Percentiles rank a stretch among this genome's conserved stretches.
Conservation (phyloP, 345 rosid species). For the Salix purpurea region DNA sequence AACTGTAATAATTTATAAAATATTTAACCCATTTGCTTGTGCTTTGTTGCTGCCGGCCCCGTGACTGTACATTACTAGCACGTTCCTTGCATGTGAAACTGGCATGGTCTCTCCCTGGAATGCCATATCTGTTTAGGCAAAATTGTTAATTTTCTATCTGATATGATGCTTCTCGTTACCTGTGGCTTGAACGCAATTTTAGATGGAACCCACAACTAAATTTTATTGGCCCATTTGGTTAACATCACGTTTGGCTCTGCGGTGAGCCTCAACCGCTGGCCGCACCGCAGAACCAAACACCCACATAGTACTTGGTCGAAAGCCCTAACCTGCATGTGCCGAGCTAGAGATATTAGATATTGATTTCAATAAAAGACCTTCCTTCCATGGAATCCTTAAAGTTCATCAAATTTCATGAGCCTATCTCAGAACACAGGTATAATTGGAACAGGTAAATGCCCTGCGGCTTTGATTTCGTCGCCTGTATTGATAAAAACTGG, state of each 20-base stretch:
- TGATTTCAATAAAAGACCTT: not conserved
- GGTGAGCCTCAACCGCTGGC: no score
- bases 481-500: no score
- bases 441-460: no score
- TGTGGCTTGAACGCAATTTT: no score
- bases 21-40: no score
- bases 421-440: not conserved
- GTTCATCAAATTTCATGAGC: not conserved
- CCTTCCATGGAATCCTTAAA: not conserved
- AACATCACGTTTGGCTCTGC: no score
- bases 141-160: not conserved
- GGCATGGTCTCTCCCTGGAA: not conserved
- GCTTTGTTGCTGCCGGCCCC: no score
- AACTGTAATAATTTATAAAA: no score
- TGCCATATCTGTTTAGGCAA: not conserved
- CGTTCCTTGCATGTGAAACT: not conserved
- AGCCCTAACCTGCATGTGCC: not conserved
- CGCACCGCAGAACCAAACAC: no score
- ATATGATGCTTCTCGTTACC: not conserved
- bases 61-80: not conserved
- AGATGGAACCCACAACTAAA: no score
- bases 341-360: not conserved
- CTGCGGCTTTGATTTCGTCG: no score
- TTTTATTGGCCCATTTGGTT: no score
- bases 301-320: not conserved